Conservation (phyloP, 202 grass and related monocot genomes). For the Zizania palustris region DNA sequence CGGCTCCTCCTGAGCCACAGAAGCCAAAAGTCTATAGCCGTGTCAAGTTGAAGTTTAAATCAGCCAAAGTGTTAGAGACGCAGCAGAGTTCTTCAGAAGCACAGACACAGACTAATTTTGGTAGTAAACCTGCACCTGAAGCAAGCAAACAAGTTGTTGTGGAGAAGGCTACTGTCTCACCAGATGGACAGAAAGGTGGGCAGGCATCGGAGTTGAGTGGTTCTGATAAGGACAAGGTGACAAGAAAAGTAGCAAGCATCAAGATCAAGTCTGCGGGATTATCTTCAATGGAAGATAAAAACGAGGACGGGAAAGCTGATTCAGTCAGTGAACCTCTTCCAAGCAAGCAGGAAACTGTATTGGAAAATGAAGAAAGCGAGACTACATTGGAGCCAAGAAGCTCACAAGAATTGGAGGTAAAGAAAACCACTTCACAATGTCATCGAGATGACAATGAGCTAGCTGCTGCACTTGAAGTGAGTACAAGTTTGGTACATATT, state of each 20-base stretch:
- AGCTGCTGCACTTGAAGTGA: slow-evolving; percentile 70
- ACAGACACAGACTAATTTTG: slow-evolving; percentile 11
- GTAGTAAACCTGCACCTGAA: slow-evolving; percentile 39
- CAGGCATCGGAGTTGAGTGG: slow-evolving; percentile 48
- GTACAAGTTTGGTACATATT: slow-evolving; percentile 17
- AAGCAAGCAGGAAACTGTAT: slow-evolving; percentile 48
- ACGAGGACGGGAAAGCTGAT: slow-evolving; percentile 37
- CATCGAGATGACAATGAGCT: slow-evolving; percentile 70
- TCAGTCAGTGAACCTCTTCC: slow-evolving; percentile 34
- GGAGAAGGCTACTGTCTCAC: slow-evolving; percentile 40
- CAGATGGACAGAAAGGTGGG: slow-evolving; percentile 39
- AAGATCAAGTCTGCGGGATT: slow-evolving; percentile 58
- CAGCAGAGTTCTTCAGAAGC: slow-evolving; percentile 40
- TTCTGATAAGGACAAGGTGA: slow-evolving; percentile 46
- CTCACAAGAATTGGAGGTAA: slow-evolving; percentile 42
- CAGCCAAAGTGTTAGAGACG: slow-evolving; percentile 44
- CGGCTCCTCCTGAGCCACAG: slow-evolving; percentile 12
- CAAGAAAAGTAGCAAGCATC: slow-evolving; percentile 64
- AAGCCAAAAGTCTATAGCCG: slow-evolving; percentile 60
- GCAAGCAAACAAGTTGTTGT: slow-evolving; percentile 13
- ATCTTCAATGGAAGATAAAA: slow-evolving; percentile 35
- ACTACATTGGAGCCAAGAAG: slow-evolving; percentile 37
- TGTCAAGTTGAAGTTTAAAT: slow-evolving; percentile 82
- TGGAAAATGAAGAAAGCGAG: slow-evolving; percentile 32
- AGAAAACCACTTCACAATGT: slow-evolving; percentile 40